phyloP scores from a whole-genome alignment of 805 yeast species.

The Candida nonsorbophila region DNA sequence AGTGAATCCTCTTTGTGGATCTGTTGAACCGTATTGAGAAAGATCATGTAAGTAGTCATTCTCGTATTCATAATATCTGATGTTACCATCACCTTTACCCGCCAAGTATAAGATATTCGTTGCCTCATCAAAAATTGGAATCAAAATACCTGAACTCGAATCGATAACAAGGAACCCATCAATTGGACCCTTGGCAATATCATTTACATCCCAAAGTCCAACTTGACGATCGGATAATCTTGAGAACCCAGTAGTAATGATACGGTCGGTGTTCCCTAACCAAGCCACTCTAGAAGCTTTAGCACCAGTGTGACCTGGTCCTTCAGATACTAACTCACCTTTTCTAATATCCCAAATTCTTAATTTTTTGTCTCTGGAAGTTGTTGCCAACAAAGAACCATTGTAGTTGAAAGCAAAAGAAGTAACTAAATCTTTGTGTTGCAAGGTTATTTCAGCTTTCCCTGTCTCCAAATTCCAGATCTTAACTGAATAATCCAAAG shows the following conservation, averaged over 20 bases:
- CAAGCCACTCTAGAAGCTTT: conserved; percentile 84
- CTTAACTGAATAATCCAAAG: conserved; percentile 86
- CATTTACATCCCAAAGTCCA: conserved; percentile 85
- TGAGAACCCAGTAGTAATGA: conserved; percentile 93
- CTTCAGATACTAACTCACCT: conserved; percentile 73
- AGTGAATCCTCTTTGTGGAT: conserved; percentile 95
- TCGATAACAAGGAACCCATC: conserved; percentile 87
- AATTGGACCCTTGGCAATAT: conserved; percentile 74
- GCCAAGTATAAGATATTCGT: conserved; percentile 81
- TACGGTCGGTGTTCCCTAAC: conserved; percentile 82
- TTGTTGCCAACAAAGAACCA: conserved; percentile 82
- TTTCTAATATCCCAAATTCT: conserved; percentile 88
- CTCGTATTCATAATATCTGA: conserved; percentile 86
- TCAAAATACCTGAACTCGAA: conserved; percentile 86
- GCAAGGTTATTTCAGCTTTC: conserved; percentile 62
- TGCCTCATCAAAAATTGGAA: conserved; percentile 84
- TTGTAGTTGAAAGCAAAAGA: conserved; percentile 87
- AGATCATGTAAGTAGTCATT: conserved; percentile 77
- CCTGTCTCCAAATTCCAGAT: conserved; percentile 85
- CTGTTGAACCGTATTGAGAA: conserved; percentile 84
- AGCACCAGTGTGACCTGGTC: conserved; percentile 89
- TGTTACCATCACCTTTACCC: conserved; percentile 98
- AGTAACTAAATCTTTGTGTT: conserved; percentile 89
- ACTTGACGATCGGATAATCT: conserved; percentile 90
- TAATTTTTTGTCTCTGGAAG: conserved; percentile 84